Base-by-base conservation (phyloP, 345 rosid genomes). In the Clausena lansium region DNA sequence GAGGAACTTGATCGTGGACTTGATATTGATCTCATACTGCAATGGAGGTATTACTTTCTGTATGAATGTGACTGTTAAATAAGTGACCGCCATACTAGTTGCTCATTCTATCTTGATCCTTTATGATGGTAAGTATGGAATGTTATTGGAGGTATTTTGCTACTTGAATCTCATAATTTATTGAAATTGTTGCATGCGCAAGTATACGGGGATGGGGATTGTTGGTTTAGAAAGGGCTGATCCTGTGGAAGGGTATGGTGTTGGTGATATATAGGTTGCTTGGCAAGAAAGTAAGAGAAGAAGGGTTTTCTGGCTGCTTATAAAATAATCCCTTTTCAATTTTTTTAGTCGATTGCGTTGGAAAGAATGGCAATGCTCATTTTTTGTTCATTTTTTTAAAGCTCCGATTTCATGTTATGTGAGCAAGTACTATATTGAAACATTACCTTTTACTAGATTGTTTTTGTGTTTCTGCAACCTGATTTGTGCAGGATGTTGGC, bases 21-120 rank as follows among this genome's bases (percentile, higher is more conserved):
- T 79, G 92, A 92, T 80, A 89, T 92, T 30, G 98, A 96, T 50
- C 89, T 96, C 78, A 96, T 96, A 81, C 81, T 96, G 79, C 99
- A 94, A 67, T 96, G 98, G 99, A 94, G 99, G 99, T 91, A 89
- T 81, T 71, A 63, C 80, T 54, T 70, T 80, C 76, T 82, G 73
- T 47, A 14, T 58, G 25, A 67, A 52, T 71, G 30, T 71, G 19
- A 41, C 8, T 74, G 7, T 38, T 28, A 24, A 17, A 32, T 39
- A 65, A n/a, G 20, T 47, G 8, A 55, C 33, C 58, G 22, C 15
- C 41, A 77, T n/a, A 57, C 11, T 25, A 10, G 14, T 76, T 20
- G 6, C 13, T 75, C 3, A 52, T 58, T 50, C 36, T 47, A 50
- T 20, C 57, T 71, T 57, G 13, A 33, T 50, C 5, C 7, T 20